Evolutionary conservation across 257 asterid species (phyloP), one percentile per base, ranked within the genome.

Genomic region (Solanum tacnaense): DNA sequence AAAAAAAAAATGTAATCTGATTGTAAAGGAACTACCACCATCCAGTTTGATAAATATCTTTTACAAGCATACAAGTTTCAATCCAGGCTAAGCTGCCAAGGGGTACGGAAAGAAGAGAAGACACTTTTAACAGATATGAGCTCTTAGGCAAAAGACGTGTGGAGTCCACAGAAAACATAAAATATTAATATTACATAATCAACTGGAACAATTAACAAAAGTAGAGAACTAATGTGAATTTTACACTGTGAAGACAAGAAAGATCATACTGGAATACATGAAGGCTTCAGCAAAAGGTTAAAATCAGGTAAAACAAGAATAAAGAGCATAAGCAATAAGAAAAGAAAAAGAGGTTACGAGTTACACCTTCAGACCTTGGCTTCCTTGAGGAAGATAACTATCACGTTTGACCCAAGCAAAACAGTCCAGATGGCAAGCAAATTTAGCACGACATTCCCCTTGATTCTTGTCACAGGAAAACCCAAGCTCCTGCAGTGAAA

Each of bases 401-500:
- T 97, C 99, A 92, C 99, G 99, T 88, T 96, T 97, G 88, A 97
- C 99, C 99, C 99, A 97, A 20, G 99, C 98, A 91, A 94, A 97
- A 93, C 99, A 97, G 89, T 97, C 99, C 89, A 97, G 90, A 92
- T 97, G 99, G 92, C 99, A 97, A 84, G 99, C 96, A 94, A 94
- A 97, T 92, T 96, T 97, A 88, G 99, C 96, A 89, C 98, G 98
- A 86, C 98, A 97, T 94, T 97, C 99, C 56, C 99, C 99, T 93
- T 96, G 98, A 92, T 87, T 91, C 92, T 88, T 93, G 91, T 97
- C 99, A 87, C 98, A 97, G 87, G 89, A 93, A 93, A 97, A 97
- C 87, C 99, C 99, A 88, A 97, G 98, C 92, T 96, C 99, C 99
- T 97, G 94, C 82, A 81, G 72, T 71, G 76, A 85, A 39, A 70